Conservation (phyloP, 805 yeast species). For the Ogataea allantospora region DNA sequence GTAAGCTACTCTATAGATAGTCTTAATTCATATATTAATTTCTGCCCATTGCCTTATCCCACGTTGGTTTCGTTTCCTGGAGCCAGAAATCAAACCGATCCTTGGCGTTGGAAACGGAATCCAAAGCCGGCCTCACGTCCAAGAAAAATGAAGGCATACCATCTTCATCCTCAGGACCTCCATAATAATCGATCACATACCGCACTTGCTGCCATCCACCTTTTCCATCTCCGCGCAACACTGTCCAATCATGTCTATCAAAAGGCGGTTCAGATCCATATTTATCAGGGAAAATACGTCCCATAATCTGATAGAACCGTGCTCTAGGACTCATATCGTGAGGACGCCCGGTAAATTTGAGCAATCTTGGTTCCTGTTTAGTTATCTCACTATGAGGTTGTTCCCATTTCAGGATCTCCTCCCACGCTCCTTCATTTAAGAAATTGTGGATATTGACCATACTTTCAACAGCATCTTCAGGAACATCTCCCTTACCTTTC, state of each 20-base stretch:
- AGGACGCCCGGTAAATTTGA: conserved; percentile 90
- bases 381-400: conserved; percentile 56
- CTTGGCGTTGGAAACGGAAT: conserved; percentile 54
- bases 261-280: conserved; percentile 85
- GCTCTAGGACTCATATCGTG: conserved; percentile 87
- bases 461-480: conserved; percentile 92
- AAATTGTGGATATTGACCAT: conserved; percentile 98
- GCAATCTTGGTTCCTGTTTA: conserved; percentile 66
- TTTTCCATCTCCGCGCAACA: conserved; percentile 59
- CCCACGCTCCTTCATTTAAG: conserved; percentile 97
- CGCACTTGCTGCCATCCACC: conserved; percentile 70
- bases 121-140: conserved; percentile 95
- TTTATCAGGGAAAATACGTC: conserved; percentile 66
- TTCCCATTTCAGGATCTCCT: conserved; percentile 92
- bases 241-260: conserved; percentile 99
- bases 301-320: conserved; percentile 58
- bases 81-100: conserved; percentile 71
- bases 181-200: conserved; percentile 94
- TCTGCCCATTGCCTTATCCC: conserved; percentile 71
- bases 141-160: conserved; percentile 90
- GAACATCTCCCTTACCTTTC: conserved; percentile 88
- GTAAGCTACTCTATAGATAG: conserved; percentile 13
- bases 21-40: conserved; percentile 13
- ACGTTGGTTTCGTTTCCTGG: conserved; percentile 49
- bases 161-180: conserved; percentile 81